Percentiles rank a stretch among this genome's conserved stretches.
Evolutionary conservation across 176 grass and related monocot genomes (phyloP).

Genomic region (bread wheat (Triticum aestivum)): DNA sequence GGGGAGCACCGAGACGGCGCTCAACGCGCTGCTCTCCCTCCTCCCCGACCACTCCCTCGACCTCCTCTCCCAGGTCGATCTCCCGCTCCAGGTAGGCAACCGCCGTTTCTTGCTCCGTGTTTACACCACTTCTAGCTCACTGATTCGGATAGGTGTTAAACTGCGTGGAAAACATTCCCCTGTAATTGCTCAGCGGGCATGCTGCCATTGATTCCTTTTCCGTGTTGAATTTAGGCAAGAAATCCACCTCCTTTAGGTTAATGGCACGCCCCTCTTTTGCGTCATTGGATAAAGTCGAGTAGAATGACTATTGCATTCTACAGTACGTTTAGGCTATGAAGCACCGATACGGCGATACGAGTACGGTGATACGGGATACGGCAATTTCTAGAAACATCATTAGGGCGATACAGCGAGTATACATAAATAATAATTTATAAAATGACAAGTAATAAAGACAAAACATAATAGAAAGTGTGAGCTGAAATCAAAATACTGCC

Average conservation of each 20-base stretch:
- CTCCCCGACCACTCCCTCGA: constrained; percentile 91
- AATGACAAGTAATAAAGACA: too few species aligned
- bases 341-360: too few species aligned
- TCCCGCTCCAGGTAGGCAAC: constrained; percentile 71
- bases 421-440: too few species aligned
- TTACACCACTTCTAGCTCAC: not conserved
- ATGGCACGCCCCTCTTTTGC: not conserved
- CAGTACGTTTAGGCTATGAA: not conserved
- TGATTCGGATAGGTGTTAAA: not conserved
- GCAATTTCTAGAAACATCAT: too few species aligned
- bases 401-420: too few species aligned
- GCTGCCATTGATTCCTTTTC: not conserved
- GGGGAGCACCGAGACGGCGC: constrained; percentile 78
- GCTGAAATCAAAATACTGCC: too few species aligned
- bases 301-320: not conserved
- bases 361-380: too few species aligned
- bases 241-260: not conserved
- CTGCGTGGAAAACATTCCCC: not conserved
- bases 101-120: not conserved
- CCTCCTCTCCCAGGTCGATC: constrained; percentile 99
- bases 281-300: not conserved
- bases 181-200: not conserved
- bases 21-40: constrained; percentile 86
- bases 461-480: too few species aligned
- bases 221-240: not conserved